Percentiles rank a stretch among this genome's conserved stretches.
phyloP scores from a whole-genome alignment of 305 asterid species.

The Fraxinus platypoda region DNA sequence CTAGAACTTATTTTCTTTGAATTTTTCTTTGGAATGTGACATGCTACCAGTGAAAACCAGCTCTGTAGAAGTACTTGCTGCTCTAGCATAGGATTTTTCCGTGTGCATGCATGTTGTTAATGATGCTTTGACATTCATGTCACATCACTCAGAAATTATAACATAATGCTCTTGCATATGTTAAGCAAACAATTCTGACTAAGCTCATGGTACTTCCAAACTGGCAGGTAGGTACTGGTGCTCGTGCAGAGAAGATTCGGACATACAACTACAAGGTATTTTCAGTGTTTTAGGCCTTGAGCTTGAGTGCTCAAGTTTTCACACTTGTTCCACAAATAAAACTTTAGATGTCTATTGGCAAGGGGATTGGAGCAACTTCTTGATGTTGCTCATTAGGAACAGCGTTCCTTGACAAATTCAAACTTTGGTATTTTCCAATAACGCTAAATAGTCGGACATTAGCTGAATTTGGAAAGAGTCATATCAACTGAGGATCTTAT shows the following conservation, averaged over 20 bases:
- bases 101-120: background rate
- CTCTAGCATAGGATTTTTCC: background rate
- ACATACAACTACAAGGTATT: conserved; percentile 95
- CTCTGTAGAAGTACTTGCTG: background rate
- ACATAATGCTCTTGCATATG: background rate
- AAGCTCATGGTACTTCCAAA: conserved; percentile 18
- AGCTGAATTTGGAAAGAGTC: background rate
- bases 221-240: conserved; percentile 94
- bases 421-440: background rate
- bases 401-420: background rate
- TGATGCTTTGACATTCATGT: conserved; percentile 5
- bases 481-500: background rate
- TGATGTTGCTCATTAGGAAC: background rate
- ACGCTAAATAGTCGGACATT: background rate
- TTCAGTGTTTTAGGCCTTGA: conserved; percentile 5
- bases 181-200: conserved; percentile 12
- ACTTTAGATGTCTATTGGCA: conserved; percentile 9
- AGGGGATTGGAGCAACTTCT: background rate
- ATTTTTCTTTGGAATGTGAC: background rate
- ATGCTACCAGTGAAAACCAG: background rate
- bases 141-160: background rate
- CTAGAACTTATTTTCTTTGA: background rate
- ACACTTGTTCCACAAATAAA: conserved; percentile 6
- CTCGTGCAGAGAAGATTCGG: conserved; percentile 93
- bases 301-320: conserved; percentile 5